Percentiles rank a stretch among this genome's conserved stretches.
phyloP scores from a whole-genome alignment of 2,329 filamentous ascomycete species.

The Drechslerella dactyloides region DNA sequence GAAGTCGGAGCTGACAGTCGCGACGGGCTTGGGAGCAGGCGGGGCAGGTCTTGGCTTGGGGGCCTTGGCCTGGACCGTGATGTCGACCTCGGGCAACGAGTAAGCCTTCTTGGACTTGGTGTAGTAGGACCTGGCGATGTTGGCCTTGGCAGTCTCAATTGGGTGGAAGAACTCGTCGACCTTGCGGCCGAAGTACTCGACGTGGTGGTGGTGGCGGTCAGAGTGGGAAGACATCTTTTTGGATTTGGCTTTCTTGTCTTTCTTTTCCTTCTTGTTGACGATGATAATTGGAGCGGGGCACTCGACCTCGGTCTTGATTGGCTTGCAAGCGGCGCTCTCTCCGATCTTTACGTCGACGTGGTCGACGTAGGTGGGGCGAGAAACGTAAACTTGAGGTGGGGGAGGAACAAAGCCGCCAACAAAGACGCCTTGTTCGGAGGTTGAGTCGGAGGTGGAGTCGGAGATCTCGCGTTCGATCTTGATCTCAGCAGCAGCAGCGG shows the following conservation, averaged over 20 bases:
- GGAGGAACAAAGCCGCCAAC: slow-evolving; percentile 2
- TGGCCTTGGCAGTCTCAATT: slow-evolving; percentile 32
- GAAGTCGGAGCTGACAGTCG: slow-evolving; percentile 71
- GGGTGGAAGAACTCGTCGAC: slow-evolving; percentile 56
- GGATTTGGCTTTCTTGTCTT: slow-evolving; percentile 34
- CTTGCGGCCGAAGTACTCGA: slow-evolving; percentile 53
- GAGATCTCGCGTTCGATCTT: slow-evolving; percentile 37
- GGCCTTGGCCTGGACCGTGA: slow-evolving; percentile 61
- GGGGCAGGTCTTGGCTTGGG: slow-evolving; percentile 57
- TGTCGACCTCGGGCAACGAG: slow-evolving; percentile 60
- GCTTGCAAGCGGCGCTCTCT: slow-evolving; percentile 29
- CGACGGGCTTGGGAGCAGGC: slow-evolving; percentile 52
- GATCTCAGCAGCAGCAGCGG: slow-evolving; percentile 37
- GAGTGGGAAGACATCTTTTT: slow-evolving; percentile 36
- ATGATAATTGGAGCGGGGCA: slow-evolving; percentile 28
- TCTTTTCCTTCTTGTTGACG: slow-evolving; percentile 26
- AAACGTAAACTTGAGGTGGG: slow-evolving; percentile 40
- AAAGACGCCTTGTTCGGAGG: slow-evolving; percentile 32
- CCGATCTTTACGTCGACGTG: slow-evolving; percentile 46
- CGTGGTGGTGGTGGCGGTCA: slow-evolving; percentile 37
- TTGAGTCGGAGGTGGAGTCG: slow-evolving; percentile 45
- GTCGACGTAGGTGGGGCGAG: slow-evolving; percentile 45
- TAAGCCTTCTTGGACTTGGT: slow-evolving; percentile 54
- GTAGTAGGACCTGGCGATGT: slow-evolving; percentile 56
- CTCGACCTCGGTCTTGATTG: slow-evolving; percentile 41